Conservation (phyloP, 1,284 basidiomycete species). For the Psilocybe mexicana region DNA sequence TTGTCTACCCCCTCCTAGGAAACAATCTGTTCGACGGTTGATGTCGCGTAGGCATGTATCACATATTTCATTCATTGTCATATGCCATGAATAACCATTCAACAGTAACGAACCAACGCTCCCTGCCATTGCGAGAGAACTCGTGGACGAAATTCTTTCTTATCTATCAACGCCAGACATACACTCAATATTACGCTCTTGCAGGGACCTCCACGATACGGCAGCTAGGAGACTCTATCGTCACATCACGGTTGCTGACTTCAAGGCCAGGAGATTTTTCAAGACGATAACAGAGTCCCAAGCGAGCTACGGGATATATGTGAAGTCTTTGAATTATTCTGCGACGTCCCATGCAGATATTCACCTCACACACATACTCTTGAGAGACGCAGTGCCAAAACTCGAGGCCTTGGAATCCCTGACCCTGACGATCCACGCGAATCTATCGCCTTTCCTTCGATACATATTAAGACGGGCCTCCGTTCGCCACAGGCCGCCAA, state of each 20-base stretch:
- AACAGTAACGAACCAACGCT: no score
- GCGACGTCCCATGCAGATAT: not conserved
- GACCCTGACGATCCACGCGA: no score
- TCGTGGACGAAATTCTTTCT: not conserved
- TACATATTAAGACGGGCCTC: no score
- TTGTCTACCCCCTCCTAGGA: no score
- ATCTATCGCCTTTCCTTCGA: no score
- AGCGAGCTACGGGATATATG: not conserved
- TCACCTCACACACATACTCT: not conserved
- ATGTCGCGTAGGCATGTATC: no score
- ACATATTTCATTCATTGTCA: no score
- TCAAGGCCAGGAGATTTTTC: not conserved
- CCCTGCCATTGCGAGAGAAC: not conserved
- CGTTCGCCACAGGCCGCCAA: no score
- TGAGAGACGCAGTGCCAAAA: not conserved
- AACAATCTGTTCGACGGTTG: no score
- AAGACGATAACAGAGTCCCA: not conserved
- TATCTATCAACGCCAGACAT: not conserved
- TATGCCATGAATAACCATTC: no score
- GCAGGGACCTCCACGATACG: not conserved
- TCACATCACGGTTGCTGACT: not conserved
- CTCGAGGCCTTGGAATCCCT: no score
- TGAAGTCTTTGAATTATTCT: not conserved
- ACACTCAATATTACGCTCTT: not conserved
- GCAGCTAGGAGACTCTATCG: not conserved